A percentile compares a stretch with the other conserved stretches of the same genome.
Conservation (phyloP, 305 asterid genomes). For the Petunia hybrid region DNA sequence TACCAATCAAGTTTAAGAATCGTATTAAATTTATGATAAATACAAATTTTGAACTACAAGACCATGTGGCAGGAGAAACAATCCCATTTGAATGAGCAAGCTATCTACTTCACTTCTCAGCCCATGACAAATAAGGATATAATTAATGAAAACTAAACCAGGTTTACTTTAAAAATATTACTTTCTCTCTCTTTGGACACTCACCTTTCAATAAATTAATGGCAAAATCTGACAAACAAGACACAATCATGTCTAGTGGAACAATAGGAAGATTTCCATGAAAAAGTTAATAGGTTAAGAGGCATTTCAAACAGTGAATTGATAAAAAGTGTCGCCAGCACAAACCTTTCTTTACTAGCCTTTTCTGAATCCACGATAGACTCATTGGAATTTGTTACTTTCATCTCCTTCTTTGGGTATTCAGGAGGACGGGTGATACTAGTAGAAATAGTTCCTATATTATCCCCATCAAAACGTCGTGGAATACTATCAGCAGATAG, state of each 20-base stretch:
- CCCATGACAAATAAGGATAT: not conserved
- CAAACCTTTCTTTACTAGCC: conserved; percentile 49
- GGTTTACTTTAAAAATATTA: conserved; percentile 13
- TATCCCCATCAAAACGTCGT: conserved; percentile 49
- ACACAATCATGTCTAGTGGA: not conserved
- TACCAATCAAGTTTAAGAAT: conserved; percentile 21
- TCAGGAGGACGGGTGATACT: conserved; percentile 35
- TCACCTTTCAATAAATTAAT: conserved; percentile 20
- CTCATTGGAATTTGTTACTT: conserved; percentile 36
- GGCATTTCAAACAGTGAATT: conserved; percentile 11
- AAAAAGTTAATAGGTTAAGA: conserved; percentile 5
- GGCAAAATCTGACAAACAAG: not conserved
- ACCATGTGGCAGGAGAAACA: conserved; percentile 14
- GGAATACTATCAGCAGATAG: conserved; percentile 60
- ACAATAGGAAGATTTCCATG: conserved; percentile 15
- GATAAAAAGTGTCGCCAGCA: not conserved
- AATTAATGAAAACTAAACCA: not conserved
- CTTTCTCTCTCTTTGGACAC: not conserved
- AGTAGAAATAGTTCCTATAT: conserved; percentile 46
- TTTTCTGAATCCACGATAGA: conserved; percentile 40
- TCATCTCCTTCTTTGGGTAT: conserved; percentile 47
- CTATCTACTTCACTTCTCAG: conserved; percentile 19
- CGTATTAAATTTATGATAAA: not conserved
- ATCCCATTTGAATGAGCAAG: not conserved
- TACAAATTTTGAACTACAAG: too few relatives aligned